Evolutionary conservation across 768 basidiomycete genomes (phyloP).

Genomic region (Suillus spraguei): DNA sequence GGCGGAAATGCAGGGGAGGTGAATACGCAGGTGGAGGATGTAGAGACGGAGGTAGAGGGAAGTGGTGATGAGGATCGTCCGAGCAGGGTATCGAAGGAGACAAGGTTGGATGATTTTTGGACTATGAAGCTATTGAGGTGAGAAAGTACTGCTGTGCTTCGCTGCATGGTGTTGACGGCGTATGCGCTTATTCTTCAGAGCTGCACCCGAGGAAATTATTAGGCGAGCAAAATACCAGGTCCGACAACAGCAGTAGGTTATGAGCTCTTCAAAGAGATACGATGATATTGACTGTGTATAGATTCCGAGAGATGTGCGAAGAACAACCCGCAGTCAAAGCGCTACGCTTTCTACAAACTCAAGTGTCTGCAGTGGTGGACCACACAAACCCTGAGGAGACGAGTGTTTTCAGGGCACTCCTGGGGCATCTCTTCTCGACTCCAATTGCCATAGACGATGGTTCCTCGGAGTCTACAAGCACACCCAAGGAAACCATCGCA

Average conservation of each 20-base stretch:
- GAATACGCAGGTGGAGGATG: slow-evolving; percentile 18
- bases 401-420: slow-evolving; percentile 61
- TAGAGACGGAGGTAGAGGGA: slow-evolving; percentile 28
- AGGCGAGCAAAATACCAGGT: slow-evolving; percentile 64
- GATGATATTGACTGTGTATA: slow-evolving; percentile 27
- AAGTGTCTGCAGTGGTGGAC: slow-evolving; percentile 73
- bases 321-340: slow-evolving; percentile 59
- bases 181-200: slow-evolving; percentile 39
- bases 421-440: slow-evolving; percentile 62
- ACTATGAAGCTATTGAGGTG: slow-evolving; percentile 69
- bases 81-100: slow-evolving; percentile 33
- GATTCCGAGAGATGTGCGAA: slow-evolving; percentile 84
- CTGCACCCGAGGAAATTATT: slow-evolving; percentile 62
- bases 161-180: background rate
- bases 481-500: background rate
- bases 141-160: slow-evolving; percentile 16
- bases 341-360: slow-evolving; percentile 67
- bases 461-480: background rate
- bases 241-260: slow-evolving; percentile 70
- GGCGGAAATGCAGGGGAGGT: slow-evolving; percentile 71
- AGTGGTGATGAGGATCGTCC: slow-evolving; percentile 14
- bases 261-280: background rate
- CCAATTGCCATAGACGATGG: slow-evolving; percentile 8
- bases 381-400: slow-evolving; percentile 65
- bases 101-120: slow-evolving; percentile 79